Percentiles rank a stretch among this genome's conserved stretches.
Conservation (phyloP, 2,329 filamentous ascomycete species). For the Thermomyces lanuginosus region DNA sequence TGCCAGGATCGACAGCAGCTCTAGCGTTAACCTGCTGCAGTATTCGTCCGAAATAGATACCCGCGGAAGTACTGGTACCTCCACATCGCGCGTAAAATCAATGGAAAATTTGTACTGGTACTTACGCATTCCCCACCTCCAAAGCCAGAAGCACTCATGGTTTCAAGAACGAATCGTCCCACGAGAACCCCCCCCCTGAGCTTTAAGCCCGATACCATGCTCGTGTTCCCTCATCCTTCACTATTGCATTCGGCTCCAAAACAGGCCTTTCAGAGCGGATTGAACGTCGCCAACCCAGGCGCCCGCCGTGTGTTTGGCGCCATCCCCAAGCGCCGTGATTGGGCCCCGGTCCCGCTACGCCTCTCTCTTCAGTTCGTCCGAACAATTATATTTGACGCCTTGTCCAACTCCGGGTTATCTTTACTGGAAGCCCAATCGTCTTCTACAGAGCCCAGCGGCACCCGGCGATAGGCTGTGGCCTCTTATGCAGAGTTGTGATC, state of each 20-base stretch:
- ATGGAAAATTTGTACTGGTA: neutral
- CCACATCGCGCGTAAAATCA: neutral
- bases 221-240: neutral
- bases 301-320: conserved; percentile 2
- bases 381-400: too few species aligned
- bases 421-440: too few species aligned
- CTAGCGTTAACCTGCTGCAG: too few species aligned
- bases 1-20: too few species aligned
- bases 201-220: neutral
- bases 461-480: too few species aligned
- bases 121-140: neutral
- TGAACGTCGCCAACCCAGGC: neutral
- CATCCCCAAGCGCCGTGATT: conserved; percentile 7
- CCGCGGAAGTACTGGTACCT: neutral
- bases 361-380: too few species aligned
- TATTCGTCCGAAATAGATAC: too few species aligned
- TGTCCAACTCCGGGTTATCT: too few species aligned
- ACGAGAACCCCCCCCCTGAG: neutral
- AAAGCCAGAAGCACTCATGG: neutral
- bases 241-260: neutral
- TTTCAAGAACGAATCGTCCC: too few species aligned
- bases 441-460: too few species aligned
- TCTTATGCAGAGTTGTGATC: too few species aligned
- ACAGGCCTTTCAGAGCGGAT: neutral
- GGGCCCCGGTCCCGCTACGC: too few species aligned